Evolutionary conservation across 1,284 basidiomycete genomes (phyloP).

Genomic region (Moniliophthora roreri): DNA sequence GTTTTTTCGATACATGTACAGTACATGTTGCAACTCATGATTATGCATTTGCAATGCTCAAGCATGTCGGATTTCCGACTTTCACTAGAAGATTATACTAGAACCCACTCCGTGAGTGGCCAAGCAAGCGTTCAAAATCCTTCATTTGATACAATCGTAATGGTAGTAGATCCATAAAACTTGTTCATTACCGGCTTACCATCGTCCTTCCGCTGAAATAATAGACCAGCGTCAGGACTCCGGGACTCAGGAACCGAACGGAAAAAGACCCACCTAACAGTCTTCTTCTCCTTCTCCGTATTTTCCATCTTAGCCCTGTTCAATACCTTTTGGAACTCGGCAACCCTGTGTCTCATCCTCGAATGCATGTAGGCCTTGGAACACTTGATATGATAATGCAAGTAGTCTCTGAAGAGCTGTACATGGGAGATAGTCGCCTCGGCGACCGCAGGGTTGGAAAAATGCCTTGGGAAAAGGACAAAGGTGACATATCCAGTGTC

Average conservation of each 20-base stretch:
- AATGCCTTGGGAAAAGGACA: conserved; percentile 97
- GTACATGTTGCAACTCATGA: no score
- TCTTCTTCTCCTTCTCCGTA: conserved; percentile 85
- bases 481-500: conserved; percentile 99
- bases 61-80: no score
- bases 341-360: conserved; percentile 92
- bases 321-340: conserved; percentile 96
- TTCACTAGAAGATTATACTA: no score
- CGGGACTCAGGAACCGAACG: not conserved
- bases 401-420: conserved; percentile 96
- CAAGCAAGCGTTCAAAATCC: not conserved
- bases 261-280: conserved; percentile 69
- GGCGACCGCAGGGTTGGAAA: conserved; percentile 73
- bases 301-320: conserved; percentile 98
- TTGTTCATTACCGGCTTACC: conserved; percentile 11
- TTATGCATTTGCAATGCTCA: no score
- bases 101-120: no score
- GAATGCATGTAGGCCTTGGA: conserved; percentile 99
- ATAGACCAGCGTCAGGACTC: not conserved
- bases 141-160: not conserved
- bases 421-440: conserved; percentile 92
- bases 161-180: not conserved
- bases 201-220: conserved; percentile 19
- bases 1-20: no score
- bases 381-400: conserved; percentile 99